phyloP scores from a whole-genome alignment of 2,329 filamentous ascomycete species.

The Amphichorda felina region DNA sequence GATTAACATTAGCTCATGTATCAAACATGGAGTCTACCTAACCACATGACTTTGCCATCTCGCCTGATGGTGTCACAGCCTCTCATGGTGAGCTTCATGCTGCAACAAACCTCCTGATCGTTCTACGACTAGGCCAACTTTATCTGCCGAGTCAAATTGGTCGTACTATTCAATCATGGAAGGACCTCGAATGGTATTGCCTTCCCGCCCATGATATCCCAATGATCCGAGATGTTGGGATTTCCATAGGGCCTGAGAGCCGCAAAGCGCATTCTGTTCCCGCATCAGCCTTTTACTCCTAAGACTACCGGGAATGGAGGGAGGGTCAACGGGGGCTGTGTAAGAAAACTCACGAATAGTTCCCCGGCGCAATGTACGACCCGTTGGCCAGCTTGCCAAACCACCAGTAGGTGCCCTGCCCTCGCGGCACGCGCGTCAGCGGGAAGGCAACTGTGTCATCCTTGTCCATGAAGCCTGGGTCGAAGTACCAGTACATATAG shows the following conservation, averaged over 20 bases:
- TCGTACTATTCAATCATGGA: conserved; percentile 13
- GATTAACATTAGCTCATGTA: no score
- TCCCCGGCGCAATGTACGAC: conserved; percentile 24
- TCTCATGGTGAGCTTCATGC: neutral
- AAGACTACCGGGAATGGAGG: no score
- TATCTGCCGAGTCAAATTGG: no score
- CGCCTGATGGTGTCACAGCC: no score
- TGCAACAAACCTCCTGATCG: no score
- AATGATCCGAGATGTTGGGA: conserved; percentile 25
- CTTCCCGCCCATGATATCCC: conserved; percentile 23
- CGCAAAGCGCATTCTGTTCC: conserved; percentile 25
- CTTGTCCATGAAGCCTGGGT: conserved; percentile 21
- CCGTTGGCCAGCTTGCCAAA: conserved; percentile 29
- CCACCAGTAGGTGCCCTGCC: conserved; percentile 24
- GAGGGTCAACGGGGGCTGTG: neutral
- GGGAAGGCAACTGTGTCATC: conserved; percentile 26
- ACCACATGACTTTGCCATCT: no score
- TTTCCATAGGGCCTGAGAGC: conserved; percentile 28
- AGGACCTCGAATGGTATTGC: conserved; percentile 18
- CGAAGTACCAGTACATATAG: conserved; percentile 18
- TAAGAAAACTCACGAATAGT: conserved; percentile 21
- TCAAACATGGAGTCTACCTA: no score
- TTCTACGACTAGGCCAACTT: no score
- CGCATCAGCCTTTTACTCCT: neutral
- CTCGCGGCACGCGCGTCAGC: conserved; percentile 18